These are phyloP conservation scores for Stylosanthes scabra DNA, from an alignment of 331 rosid genomes.

Conservation along the genomic window DNA sequence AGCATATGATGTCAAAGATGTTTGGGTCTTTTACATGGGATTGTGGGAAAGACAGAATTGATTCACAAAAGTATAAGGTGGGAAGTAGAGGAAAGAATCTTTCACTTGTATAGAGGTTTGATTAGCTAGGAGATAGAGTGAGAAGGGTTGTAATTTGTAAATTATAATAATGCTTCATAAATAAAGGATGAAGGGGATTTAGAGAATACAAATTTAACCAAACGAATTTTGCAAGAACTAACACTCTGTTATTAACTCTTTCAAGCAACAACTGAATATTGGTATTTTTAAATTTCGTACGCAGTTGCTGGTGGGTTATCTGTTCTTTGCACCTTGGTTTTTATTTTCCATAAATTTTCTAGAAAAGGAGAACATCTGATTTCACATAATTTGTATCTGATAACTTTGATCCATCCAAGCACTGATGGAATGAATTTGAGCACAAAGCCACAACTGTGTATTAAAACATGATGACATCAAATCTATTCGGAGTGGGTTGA, in stretches of 20 bases:
- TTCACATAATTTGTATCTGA: conserved; percentile 12
- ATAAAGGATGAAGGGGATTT: conserved; percentile 10
- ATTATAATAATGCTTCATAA: neutral
- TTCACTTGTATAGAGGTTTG: conserved; percentile 9
- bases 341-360: neutral
- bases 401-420: conserved; percentile 21
- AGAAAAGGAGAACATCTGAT: neutral
- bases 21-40: conserved; percentile 12
- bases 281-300: conserved; percentile 4
- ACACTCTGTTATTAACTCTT: neutral
- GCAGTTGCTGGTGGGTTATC: neutral
- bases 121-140: neutral
- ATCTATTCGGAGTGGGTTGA: conserved; percentile 1
- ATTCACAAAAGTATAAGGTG: conserved; percentile 22
- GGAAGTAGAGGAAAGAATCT: conserved; percentile 14
- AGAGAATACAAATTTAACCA: conserved; percentile 1
- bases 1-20: neutral
- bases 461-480: conserved; percentile 14
- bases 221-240: neutral
- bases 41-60: conserved; percentile 15
- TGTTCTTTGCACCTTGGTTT: too few relatives aligned
- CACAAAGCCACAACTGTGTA: neutral
- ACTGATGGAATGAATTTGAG: neutral
- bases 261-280: neutral
- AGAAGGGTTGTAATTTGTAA: conserved; percentile 20